Conservation (phyloP, 2,329 filamentous ascomycete species). For the Berkeleyomyces rouxiae region DNA sequence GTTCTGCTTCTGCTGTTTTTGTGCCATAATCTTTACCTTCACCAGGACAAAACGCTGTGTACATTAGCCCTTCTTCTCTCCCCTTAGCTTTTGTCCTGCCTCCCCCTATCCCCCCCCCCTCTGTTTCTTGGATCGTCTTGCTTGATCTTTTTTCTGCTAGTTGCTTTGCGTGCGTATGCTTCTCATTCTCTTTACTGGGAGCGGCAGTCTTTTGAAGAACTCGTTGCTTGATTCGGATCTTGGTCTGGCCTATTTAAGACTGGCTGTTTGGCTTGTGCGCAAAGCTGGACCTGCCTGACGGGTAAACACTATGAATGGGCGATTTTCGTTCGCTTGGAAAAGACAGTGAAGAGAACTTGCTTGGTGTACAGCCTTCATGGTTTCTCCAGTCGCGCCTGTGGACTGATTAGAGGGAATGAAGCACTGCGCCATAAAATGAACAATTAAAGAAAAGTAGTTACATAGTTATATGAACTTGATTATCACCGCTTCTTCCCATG, state of each 20-base stretch:
- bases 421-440: too few species aligned
- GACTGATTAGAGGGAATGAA: too few species aligned
- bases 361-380: too few species aligned
- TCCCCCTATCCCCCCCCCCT: background rate
- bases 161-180: background rate
- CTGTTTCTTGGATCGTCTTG: background rate
- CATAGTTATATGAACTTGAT: too few species aligned
- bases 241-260: background rate
- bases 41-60: conserved; percentile 7
- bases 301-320: background rate
- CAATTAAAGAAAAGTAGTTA: too few species aligned
- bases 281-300: background rate
- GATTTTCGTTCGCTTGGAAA: background rate
- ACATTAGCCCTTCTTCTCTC: conserved; percentile 3
- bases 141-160: background rate
- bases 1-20: background rate
- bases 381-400: too few species aligned
- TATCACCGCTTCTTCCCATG: too few species aligned
- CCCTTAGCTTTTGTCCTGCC: background rate
- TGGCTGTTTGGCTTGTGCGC: background rate
- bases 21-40: background rate
- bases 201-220: background rate
- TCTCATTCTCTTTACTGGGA: background rate
- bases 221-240: background rate
- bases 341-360: too few species aligned